Conservation (phyloP, 768 basidiomycete species). For the Lactifluus subvellereus region DNA sequence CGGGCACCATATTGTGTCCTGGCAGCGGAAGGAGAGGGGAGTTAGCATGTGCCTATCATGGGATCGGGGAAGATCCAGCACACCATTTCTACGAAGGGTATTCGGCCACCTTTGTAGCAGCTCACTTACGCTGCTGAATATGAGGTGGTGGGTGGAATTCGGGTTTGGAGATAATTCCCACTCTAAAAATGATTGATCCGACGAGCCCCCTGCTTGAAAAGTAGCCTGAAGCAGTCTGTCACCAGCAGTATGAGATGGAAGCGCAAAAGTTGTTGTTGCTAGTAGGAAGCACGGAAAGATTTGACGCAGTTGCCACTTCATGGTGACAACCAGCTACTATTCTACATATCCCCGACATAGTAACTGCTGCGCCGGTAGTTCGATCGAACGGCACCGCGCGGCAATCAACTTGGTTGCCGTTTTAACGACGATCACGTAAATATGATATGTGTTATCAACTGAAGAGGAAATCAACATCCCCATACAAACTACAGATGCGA, state of each 20-base stretch:
- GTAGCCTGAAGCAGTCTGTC: conserved; percentile 26
- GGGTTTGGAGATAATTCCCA: conserved; percentile 26
- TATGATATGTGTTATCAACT: too few species aligned
- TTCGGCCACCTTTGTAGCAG: conserved; percentile 39
- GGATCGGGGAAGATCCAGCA: not conserved
- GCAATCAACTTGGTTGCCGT: too few species aligned
- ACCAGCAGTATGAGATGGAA: conserved; percentile 23
- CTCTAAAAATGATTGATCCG: not conserved
- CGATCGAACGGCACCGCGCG: too few species aligned
- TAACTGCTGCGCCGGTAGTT: too few species aligned
- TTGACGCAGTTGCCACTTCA: not conserved
- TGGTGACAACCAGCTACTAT: not conserved
- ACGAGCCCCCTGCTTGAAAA: not conserved
- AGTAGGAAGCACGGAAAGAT: not conserved
- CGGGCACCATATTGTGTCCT: conserved; percentile 21
- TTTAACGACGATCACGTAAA: too few species aligned
- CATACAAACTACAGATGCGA: not conserved
- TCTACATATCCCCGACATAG: too few species aligned
- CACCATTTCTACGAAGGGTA: conserved; percentile 27
- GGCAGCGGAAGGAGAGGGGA: too few species aligned
- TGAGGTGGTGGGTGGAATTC: conserved; percentile 31
- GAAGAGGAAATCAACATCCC: too few species aligned
- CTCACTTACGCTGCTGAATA: conserved; percentile 34
- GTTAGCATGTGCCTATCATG: not conserved
- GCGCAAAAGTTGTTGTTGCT: not conserved